Evolutionary conservation across 345 rosid species (phyloP), one percentile per base, ranked within the genome.

Genomic region (Rhizophora apiculata): DNA sequence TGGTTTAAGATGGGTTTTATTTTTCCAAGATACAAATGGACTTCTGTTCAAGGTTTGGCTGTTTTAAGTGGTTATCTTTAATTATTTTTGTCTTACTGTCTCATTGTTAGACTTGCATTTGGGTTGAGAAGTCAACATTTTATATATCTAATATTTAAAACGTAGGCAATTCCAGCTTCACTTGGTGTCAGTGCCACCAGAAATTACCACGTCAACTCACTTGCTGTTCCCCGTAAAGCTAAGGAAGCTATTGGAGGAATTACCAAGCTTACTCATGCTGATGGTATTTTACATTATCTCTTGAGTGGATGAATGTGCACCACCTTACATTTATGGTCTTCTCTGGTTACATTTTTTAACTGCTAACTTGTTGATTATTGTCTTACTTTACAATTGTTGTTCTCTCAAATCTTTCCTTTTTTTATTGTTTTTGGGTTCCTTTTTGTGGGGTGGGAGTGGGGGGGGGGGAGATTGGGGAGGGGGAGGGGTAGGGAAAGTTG

Each of bases 221-320:
- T 95, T 10, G 91, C 97, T 72, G 97, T 92, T 82, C 99, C 90
- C 31, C 97, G 97, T 65, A 95, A 92, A 83, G 96, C 97, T 22
- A 95, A 92, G 75, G 99, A 95, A 74, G 96, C 97, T 72, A 95
- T 95, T 75, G 99, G 99, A 72, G 99, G 96, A 82, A 95, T 95
- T 51, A 81, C 97, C 36, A 86, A 48, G 80, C 97, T 95, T 67
- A 89, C 96, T 27, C 99, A 92, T 68, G 71, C 78, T 27, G 99
- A 95, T 78, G 99, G 99, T 94, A 88, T 72, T 31, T 62, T 57
- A 39, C 22, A 15, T 30, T 5, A 57, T 49, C 20, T 20, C 59
- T 72, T 24, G 53, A 62, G 63, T 21, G 19, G 27, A 27, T 3
- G 2, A 43, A 43, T 43, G 49, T 62, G 67, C 22, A 52, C 24